These are phyloP conservation scores for Aspergillus awamori DNA, from an alignment of 2,329 filamentous ascomycete species.

Conservation along the genomic window DNA sequence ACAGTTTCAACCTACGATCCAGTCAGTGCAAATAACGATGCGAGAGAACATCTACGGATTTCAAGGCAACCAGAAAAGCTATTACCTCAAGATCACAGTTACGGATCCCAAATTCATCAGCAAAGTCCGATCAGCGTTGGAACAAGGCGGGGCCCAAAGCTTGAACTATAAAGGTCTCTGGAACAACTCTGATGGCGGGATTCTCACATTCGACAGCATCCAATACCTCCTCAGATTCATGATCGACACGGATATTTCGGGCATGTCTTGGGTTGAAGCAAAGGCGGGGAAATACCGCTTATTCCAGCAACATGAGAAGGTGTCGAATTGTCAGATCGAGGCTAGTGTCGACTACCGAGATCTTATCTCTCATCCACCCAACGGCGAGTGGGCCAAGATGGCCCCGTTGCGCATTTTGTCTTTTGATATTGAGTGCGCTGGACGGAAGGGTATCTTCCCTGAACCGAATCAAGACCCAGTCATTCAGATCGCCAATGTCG, in stretches of 20 bases:
- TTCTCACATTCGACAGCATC: slow-evolving; percentile 93
- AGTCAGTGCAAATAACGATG: slow-evolving; percentile 79
- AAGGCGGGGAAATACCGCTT: slow-evolving; percentile 73
- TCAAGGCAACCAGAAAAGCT: slow-evolving; percentile 87
- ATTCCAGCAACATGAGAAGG: slow-evolving; percentile 65
- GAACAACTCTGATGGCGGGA: slow-evolving; percentile 68
- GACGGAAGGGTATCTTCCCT: slow-evolving; percentile 95
- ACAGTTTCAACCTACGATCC: slow-evolving; percentile 72
- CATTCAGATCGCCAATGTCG: slow-evolving; percentile 96
- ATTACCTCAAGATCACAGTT: slow-evolving; percentile 91
- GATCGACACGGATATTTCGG: slow-evolving; percentile 91
- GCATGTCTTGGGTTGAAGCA: slow-evolving; percentile 97
- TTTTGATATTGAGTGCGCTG: slow-evolving; percentile 98
- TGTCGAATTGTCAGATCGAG: slow-evolving; percentile 97
- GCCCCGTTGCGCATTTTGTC: slow-evolving; percentile 89
- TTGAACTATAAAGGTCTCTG: slow-evolving; percentile 93
- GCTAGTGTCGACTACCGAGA: slow-evolving; percentile 80
- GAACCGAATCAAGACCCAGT: slow-evolving; percentile 90
- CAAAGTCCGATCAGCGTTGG: slow-evolving; percentile 73
- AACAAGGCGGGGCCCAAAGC: slow-evolving; percentile 59
- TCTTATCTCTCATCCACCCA: slow-evolving; percentile 81
- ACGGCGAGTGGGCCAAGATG: slow-evolving; percentile 98
- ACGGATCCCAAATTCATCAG: slow-evolving; percentile 84
- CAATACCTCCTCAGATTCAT: slow-evolving; percentile 96
- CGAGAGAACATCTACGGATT: slow-evolving; percentile 92